Conservation (phyloP, 1,284 basidiomycete genomes). For the Marasmius fiardii region DNA sequence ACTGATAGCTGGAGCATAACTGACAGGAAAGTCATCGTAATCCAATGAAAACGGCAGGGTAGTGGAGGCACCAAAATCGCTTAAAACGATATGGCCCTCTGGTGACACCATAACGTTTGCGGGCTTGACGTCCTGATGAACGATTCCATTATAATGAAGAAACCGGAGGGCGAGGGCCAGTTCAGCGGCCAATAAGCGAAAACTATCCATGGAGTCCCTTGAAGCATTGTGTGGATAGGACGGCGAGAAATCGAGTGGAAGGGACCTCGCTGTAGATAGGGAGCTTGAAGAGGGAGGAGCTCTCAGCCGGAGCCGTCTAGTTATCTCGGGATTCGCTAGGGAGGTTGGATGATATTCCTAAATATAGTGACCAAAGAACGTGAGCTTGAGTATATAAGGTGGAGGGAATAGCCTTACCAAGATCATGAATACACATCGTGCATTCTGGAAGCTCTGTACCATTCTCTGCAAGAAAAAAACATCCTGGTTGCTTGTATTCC, state of each 20-base stretch:
- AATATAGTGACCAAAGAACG: neutral
- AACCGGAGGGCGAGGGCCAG: slow-evolving; percentile 60
- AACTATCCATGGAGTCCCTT: slow-evolving; percentile 37
- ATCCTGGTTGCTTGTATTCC: neutral
- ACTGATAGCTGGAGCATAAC: neutral
- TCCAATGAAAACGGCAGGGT: slow-evolving; percentile 19
- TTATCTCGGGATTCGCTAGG: slow-evolving; percentile 24
- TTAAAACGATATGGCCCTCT: slow-evolving; percentile 45
- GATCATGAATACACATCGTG: slow-evolving; percentile 28
- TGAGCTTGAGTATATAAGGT: slow-evolving; percentile 15
- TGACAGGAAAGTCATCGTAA: slow-evolving; percentile 10
- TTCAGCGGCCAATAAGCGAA: slow-evolving; percentile 62
- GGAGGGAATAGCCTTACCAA: slow-evolving; percentile 54
- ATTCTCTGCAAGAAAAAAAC: slow-evolving; percentile 17
- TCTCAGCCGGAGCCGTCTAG: slow-evolving; percentile 37
- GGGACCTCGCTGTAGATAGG: slow-evolving; percentile 16
- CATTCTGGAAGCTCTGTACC: slow-evolving; percentile 14
- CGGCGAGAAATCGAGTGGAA: slow-evolving; percentile 14
- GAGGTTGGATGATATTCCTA: slow-evolving; percentile 28
- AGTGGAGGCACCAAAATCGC: slow-evolving; percentile 54
- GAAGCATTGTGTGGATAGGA: slow-evolving; percentile 42
- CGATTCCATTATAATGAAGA: slow-evolving; percentile 52
- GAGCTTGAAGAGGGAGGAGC: slow-evolving; percentile 16
- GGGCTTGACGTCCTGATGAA: slow-evolving; percentile 33
- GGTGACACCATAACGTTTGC: slow-evolving; percentile 30